Percentiles rank a stretch among this genome's conserved stretches.
Evolutionary conservation across 1,139 yeast species (phyloP).

Genomic region (Torulaspora pretoriensis): DNA sequence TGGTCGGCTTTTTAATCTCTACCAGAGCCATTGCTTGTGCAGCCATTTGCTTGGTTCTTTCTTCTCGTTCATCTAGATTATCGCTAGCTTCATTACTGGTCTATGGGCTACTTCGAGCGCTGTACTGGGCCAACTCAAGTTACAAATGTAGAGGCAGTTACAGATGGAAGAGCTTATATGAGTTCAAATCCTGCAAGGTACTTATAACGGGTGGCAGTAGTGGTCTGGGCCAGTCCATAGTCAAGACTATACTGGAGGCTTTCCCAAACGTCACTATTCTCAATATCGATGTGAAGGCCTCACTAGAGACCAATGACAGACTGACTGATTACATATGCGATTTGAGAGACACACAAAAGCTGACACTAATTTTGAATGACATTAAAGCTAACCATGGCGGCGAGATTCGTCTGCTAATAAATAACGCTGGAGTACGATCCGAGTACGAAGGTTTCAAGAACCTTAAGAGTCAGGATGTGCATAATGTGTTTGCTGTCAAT

Average conservation of each 20-base stretch:
- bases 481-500: conserved; percentile 49
- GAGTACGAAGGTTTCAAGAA: conserved; percentile 41
- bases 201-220: conserved; percentile 63
- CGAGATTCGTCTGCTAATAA: conserved; percentile 52
- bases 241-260: conserved; percentile 36
- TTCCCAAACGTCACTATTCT: conserved; percentile 39
- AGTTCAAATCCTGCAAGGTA: conserved; percentile 15
- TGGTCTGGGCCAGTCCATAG: conserved; percentile 55
- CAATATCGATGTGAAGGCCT: conserved; percentile 47
- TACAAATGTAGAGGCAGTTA: conserved; percentile 16
- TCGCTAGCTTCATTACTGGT: conserved; percentile 7
- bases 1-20: conserved; percentile 9
- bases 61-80: conserved; percentile 1
- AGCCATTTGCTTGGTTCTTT: conserved; percentile 5
- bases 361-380: conserved; percentile 34
- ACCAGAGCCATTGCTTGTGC: conserved; percentile 24
- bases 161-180: conserved; percentile 17
- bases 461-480: conserved; percentile 37
- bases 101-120: not conserved
- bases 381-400: conserved; percentile 36
- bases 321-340: conserved; percentile 47
- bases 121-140: conserved; percentile 5
- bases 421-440: conserved; percentile 73
- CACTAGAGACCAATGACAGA: conserved; percentile 28
- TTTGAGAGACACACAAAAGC: conserved; percentile 40